Conservation (phyloP, 148 eudicot genomes). For the Chenopodium berlandieri region DNA sequence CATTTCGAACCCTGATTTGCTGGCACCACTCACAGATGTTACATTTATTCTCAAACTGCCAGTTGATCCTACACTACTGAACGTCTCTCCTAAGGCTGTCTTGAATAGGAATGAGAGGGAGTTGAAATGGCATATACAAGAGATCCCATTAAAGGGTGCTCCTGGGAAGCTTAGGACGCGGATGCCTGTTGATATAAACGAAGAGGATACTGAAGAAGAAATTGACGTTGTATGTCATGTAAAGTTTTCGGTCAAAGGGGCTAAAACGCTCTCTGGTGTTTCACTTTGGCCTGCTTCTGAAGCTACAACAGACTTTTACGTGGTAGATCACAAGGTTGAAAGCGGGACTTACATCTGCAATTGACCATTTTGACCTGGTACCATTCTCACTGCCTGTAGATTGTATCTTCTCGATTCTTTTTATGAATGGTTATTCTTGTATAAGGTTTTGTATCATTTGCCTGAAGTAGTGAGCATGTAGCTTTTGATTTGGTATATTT, state of each 20-base stretch:
- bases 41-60: slow-evolving; percentile 76
- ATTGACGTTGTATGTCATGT: slow-evolving; percentile 75
- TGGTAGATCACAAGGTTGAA: slow-evolving; percentile 72
- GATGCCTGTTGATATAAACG: slow-evolving; percentile 74
- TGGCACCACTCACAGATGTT: slow-evolving; percentile 67
- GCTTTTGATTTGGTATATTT: slow-evolving; percentile 9
- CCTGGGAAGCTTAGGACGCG: slow-evolving; percentile 83
- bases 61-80: slow-evolving; percentile 73
- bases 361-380: slow-evolving; percentile 34
- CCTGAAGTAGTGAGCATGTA: slow-evolving; percentile 14
- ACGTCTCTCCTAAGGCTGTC: slow-evolving; percentile 88
- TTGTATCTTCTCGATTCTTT: slow-evolving; percentile 29
- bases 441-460: slow-evolving; percentile 35
- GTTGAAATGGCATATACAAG: slow-evolving; percentile 82
- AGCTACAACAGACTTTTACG: slow-evolving; percentile 70
- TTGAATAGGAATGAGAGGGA: slow-evolving; percentile 85
- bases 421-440: slow-evolving; percentile 32
- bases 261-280: slow-evolving; percentile 71
- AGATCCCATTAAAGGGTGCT: slow-evolving; percentile 73
- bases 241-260: slow-evolving; percentile 63
- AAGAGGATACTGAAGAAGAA: slow-evolving; percentile 74
- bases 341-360: slow-evolving; percentile 75
- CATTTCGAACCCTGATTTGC: slow-evolving; percentile 77
- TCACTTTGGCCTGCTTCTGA: slow-evolving; percentile 80
- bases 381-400: slow-evolving; percentile 14